Evolutionary conservation across 352 stramenopile genomes (phyloP).

Genomic region (Aphanomyces cochlioides): DNA sequence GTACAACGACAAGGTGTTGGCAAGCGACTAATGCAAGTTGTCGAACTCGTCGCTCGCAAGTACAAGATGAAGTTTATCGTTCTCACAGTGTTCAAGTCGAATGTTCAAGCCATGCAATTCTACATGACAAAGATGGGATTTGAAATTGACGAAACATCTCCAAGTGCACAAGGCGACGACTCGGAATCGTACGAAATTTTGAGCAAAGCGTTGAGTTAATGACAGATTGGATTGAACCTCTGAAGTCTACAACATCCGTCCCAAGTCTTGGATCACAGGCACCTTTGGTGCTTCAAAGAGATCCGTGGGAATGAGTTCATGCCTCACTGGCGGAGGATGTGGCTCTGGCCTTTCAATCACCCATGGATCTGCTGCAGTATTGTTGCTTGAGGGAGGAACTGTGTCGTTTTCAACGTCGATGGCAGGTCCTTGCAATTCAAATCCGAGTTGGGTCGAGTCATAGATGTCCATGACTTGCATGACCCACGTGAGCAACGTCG

Average conservation of each 20-base stretch:
- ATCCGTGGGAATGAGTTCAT: conserved; percentile 9
- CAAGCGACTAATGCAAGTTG: conserved; percentile 88
- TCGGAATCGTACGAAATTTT: conserved; percentile 83
- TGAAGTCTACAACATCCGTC: too few relatives aligned
- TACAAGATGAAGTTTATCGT: conserved; percentile 87
- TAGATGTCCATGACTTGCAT: conserved; percentile 8
- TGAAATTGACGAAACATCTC: conserved; percentile 86
- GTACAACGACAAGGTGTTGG: conserved; percentile 78
- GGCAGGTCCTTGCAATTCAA: conserved; percentile 3
- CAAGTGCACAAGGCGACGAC: conserved; percentile 67
- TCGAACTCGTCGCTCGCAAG: conserved; percentile 75
- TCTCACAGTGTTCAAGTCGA: conserved; percentile 92
- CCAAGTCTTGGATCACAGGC: too few relatives aligned
- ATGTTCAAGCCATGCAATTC: conserved; percentile 83
- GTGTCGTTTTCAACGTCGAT: background rate
- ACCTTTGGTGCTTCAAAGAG: background rate
- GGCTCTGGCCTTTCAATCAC: background rate
- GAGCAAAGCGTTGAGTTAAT: conserved; percentile 45
- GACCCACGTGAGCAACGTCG: conserved; percentile 17
- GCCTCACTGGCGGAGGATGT: background rate
- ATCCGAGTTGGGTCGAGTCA: conserved; percentile 5
- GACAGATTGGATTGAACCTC: too few relatives aligned
- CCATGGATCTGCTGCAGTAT: background rate
- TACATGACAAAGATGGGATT: conserved; percentile 87
- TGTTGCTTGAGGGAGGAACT: background rate